Evolutionary conservation across 176 grass and related monocot species (phyloP), one percentile per base, ranked within the genome.

Genomic region (Carex myosuroides): DNA sequence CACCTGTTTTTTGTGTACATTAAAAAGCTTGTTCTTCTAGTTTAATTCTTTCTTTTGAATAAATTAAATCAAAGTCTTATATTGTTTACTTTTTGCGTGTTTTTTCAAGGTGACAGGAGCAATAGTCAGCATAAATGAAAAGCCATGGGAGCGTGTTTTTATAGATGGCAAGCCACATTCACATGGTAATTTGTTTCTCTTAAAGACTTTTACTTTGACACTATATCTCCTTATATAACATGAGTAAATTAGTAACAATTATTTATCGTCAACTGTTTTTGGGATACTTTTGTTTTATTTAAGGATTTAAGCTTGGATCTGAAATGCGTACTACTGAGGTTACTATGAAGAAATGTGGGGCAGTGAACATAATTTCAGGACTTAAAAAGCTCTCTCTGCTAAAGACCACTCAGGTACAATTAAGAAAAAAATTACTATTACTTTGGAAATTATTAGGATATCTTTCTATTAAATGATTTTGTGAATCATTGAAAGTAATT

Each of bases 341-440:
- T 16, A 89, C 41, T 37, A 87, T 93, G 70, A 93, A 90, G 46
- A 98, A 98, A 76, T 84, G 62, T 67, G 93, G 93, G 53, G 79
- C 69, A 33, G 22, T 98, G 9, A 88, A 84, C 87, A 90, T 98
- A 86, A 83, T 84, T 78, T 98, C 95, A 83, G 93, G 93, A 89
- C 84, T 98, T 59, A 89, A 95, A 88, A 89, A 87, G 29, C 89
- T 93, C 54, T 90, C 95, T 13, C 37, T 98, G 68, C 77, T 98
- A 69, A 98, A 98, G 80, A 93, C 92, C 64, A 98, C 95, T 89
- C 91, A 93, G 95, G 95, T 97, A 71, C 35, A 81, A 75, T 56
- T 83, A 33, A 6, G 8, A 83, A 69, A 70, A 20, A 84, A 70
- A 6, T 26, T 54, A 70, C 5, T 9, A 17, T 77, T 30, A 8